phyloP scores from a whole-genome alignment of 257 asterid genomes.

The Plantago major region DNA sequence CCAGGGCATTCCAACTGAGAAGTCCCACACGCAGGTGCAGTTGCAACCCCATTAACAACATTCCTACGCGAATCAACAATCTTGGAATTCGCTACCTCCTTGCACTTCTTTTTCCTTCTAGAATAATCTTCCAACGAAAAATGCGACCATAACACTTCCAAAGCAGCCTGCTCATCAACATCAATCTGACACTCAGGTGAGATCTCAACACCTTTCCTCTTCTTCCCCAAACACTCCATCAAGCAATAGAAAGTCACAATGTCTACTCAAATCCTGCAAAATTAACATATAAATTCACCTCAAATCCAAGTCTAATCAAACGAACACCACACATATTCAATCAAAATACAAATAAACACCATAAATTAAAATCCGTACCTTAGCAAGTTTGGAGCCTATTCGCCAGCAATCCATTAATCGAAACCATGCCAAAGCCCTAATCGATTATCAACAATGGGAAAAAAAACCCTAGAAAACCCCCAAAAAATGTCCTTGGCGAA shows the following conservation, averaged over 20 bases:
- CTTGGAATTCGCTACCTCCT: conserved; percentile 44
- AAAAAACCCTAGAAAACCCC: conserved; percentile 17
- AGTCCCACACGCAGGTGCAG: conserved; percentile 76
- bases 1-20: conserved; percentile 41
- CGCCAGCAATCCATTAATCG: conserved; percentile 29
- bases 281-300: conserved; percentile 4
- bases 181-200: conserved; percentile 25
- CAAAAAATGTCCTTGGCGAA: background rate
- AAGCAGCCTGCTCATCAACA: conserved; percentile 27
- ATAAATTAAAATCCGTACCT: conserved; percentile 23
- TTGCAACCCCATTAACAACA: conserved; percentile 57
- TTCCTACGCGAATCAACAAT: conserved; percentile 34
- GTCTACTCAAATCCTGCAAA: conserved; percentile 33
- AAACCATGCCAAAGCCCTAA: conserved; percentile 13
- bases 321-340: background rate
- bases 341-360: background rate
- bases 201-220: conserved; percentile 67
- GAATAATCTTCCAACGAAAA: conserved; percentile 67
- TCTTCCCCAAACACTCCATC: conserved; percentile 65
- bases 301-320: too few species aligned
- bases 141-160: conserved; percentile 48
- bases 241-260: conserved; percentile 14
- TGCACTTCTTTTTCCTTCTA: conserved; percentile 70
- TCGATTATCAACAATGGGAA: conserved; percentile 11
- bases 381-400: conserved; percentile 24